Percentiles rank a stretch among this genome's conserved stretches.
These are phyloP conservation scores for Phytopythium ostracodes DNA, from an alignment of 352 stramenopile species.

Conservation along the genomic window DNA sequence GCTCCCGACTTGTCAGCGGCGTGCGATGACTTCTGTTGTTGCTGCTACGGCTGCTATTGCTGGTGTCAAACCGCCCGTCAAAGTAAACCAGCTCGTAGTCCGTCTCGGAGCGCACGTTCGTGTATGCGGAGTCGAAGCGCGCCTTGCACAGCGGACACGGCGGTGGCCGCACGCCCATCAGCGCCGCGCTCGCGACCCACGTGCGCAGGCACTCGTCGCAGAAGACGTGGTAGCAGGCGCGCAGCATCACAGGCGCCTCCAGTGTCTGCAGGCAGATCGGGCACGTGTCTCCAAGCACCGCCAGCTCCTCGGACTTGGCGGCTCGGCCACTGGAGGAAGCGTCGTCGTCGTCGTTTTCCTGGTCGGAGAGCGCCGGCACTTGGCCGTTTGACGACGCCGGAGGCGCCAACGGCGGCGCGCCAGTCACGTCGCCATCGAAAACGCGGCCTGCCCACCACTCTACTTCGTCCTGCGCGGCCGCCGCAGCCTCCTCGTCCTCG, in stretches of 20 bases:
- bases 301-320: slow-evolving; percentile 26
- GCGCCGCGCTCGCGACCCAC: slow-evolving; percentile 51
- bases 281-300: slow-evolving; percentile 62
- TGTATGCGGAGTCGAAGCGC: slow-evolving; percentile 48
- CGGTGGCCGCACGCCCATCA: slow-evolving; percentile 44
- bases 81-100: slow-evolving; percentile 60
- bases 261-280: slow-evolving; percentile 66
- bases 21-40: slow-evolving; percentile 9
- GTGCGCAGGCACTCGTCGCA: slow-evolving; percentile 63
- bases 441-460: slow-evolving; percentile 38
- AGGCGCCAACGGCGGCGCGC: slow-evolving; percentile 11
- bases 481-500: slow-evolving; percentile 16
- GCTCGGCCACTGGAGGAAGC: neutral
- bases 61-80: slow-evolving; percentile 16
- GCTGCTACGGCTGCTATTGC: slow-evolving; percentile 7
- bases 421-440: slow-evolving; percentile 15
- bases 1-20: slow-evolving; percentile 13
- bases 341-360: slow-evolving; percentile 14
- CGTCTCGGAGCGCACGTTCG: slow-evolving; percentile 59
- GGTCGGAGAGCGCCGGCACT: slow-evolving; percentile 9
- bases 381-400: slow-evolving; percentile 24
- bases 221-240: slow-evolving; percentile 65
- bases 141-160: slow-evolving; percentile 74
- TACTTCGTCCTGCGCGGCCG: slow-evolving; percentile 32
- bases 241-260: slow-evolving; percentile 54